Base-by-base conservation (phyloP, 2,329 filamentous ascomycete genomes). In the Akanthomyces uredinophilus region DNA sequence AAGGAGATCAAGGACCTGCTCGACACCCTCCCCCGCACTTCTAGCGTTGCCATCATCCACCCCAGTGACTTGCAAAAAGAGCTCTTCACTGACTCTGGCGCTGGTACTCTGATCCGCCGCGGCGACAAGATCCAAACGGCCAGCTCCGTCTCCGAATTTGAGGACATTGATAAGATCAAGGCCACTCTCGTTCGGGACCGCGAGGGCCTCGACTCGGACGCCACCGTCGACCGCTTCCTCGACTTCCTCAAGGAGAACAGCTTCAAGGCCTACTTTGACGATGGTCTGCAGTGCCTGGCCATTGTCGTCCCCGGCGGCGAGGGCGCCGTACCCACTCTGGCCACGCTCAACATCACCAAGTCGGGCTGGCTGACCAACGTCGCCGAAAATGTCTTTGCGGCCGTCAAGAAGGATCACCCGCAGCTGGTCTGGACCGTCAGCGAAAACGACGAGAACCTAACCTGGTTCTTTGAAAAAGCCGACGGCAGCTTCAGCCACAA, bases 391-490 rank as follows among this genome's bases (percentile, higher is more conserved):
- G 90, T 98, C 63, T 96, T 98, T 75, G 86, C 89, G 66, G 89
- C 90, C 65, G 90, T 98, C 74, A 96, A 94, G 82, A 96, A 96
- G 77, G 94, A 97, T 72, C 90, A 93, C 75, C 87, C 92, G 61
- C 92, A 89, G 78, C 83, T 98, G 66, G 90, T 92, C 66, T 99
- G 93, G 94, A 96, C 92, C n/a, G 94, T 97, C 64, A 94, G 91
- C 79, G 89, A 93, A 71, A 90, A 96, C 68, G 93, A 98, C 70
- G 94, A 98, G 83, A 97, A 98, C 74, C 81, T 98, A 69, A 93
- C 92, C 13, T 98, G 94, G 95, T 97, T 98, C 81, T 96, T 96
- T 68, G 93, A 96, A 77, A 96, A 96, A 82, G 90, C 94, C 11
- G 92, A 97, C 68, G 94, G 95, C 62, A 96, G 91, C 75, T 84